Evolutionary conservation across 148 eudicot species (phyloP).

Genomic region (Linanthus parryae): DNA sequence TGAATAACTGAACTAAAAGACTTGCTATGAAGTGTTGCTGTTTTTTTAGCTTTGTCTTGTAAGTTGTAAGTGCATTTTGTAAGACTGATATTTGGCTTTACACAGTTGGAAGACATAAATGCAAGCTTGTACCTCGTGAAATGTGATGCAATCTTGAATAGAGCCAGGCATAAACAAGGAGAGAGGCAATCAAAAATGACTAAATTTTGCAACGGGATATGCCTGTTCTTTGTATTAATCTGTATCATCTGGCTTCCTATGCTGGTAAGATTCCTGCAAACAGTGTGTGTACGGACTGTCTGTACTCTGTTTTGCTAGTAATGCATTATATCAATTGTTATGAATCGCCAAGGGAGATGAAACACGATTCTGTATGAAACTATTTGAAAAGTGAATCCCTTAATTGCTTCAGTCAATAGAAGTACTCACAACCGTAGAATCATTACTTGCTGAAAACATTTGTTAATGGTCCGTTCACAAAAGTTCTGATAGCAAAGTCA

Average conservation of each 20-base stretch:
- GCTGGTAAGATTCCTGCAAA: constrained; percentile 60
- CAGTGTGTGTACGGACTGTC: too few species aligned
- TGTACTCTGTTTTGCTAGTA: too few species aligned
- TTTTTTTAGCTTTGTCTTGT: constrained; percentile 12
- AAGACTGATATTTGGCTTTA: constrained; percentile 16
- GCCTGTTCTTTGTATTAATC: constrained; percentile 83
- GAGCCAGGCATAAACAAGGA: constrained; percentile 81
- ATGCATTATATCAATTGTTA: too few species aligned
- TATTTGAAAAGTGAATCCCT: too few species aligned
- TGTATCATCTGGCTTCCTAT: constrained; percentile 99
- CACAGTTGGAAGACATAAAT: constrained; percentile 95
- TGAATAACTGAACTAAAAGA: too few species aligned
- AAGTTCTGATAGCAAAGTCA: too few species aligned
- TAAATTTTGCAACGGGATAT: constrained; percentile 92
- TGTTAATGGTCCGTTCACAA: too few species aligned
- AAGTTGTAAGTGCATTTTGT: constrained; percentile 1
- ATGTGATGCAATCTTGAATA: constrained; percentile 76
- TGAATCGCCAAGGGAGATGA: background rate
- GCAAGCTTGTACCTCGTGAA: constrained; percentile 99
- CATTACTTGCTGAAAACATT: too few species aligned
- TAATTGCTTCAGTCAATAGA: too few species aligned
- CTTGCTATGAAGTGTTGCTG: too few species aligned
- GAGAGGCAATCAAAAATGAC: constrained; percentile 84
- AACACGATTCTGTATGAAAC: too few species aligned
- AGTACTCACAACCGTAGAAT: too few species aligned